Base-by-base conservation (phyloP, 2,329 filamentous ascomycete genomes). In the Thelonectria discophora region DNA sequence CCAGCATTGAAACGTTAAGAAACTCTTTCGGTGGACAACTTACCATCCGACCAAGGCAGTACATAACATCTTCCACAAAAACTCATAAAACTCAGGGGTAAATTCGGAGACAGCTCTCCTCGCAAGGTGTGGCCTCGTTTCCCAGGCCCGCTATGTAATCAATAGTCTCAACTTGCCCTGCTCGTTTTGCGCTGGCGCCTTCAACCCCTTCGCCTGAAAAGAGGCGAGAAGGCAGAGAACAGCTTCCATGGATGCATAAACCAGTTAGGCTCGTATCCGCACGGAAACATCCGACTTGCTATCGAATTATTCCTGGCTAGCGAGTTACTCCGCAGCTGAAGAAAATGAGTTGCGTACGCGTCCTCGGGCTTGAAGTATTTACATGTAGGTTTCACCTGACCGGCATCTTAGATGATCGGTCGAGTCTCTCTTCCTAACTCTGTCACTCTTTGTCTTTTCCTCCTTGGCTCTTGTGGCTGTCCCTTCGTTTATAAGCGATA, bases 341-440 rank as follows among this genome's bases (percentile, higher is more conserved):
- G 37, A 39, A 39, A 39, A 4, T 39, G 37, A 40, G 17, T 40
- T 15, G 5, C 37, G 17, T 40, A 15, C 13, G 37, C 5, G 37
- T 40, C 5, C 8, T 40, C 11, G 37, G 17, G 37, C 6, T 15
- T 15, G 17, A 2, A 3, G 5, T 40, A 10, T 11, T 40, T 40
- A 40, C n/a, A 39, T 39, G 37, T 48, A 66, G 53, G 63, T 63
- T 61, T 48, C 27, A 18, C 15, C 20, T 9, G 17, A 17, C 34
- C 46, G 59, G 34, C 17, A 5, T n/a, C 7, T 0, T 13, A 10
- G 24, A 24, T 24, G 24, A 4, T 24, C n/a, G 27, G 34, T 37
- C 55, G 40, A 43, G 17, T 39, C 40, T 10, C 47, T 51, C 15
- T 18, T 46, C 40, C 40, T 8, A 15, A 5, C 18, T 9, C 39